Conservation (phyloP, 2,329 filamentous ascomycete species). For the Epichloe baconii region DNA sequence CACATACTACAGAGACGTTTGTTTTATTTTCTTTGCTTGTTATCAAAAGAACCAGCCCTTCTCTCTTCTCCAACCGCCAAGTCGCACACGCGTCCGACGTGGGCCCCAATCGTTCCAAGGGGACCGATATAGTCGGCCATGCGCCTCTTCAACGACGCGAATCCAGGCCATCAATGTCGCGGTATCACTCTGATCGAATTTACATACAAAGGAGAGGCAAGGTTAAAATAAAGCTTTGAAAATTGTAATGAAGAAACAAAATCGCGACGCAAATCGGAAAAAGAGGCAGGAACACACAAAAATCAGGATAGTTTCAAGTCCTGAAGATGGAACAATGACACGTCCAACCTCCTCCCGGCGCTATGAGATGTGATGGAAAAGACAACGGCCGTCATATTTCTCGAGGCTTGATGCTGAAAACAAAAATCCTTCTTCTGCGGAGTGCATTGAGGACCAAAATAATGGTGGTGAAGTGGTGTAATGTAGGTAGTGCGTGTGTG, state of each 20-base stretch:
- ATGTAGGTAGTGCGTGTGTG: neutral
- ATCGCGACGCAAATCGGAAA: conserved; percentile 1
- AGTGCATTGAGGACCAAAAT: neutral
- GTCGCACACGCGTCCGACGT: neutral
- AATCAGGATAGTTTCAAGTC: neutral
- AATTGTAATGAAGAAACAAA: neutral
- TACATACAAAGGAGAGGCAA: neutral
- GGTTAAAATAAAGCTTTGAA: conserved; percentile 1
- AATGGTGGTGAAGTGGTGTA: neutral
- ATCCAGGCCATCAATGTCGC: neutral
- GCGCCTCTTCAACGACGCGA: neutral
- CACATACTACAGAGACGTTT: neutral
- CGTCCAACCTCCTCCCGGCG: conserved; percentile 3
- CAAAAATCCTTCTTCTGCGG: neutral
- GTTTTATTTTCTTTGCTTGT: neutral
- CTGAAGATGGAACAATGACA: neutral
- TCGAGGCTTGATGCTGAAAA: conserved; percentile 1
- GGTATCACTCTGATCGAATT: conserved; percentile 7
- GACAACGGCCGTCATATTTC: neutral
- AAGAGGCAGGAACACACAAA: neutral
- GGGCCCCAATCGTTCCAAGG: neutral
- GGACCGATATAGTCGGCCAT: neutral
- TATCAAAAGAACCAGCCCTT: neutral
- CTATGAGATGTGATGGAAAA: neutral
- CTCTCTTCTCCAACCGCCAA: neutral